phyloP scores from a whole-genome alignment of 768 basidiomycete genomes.

The Mrakia gelida region DNA sequence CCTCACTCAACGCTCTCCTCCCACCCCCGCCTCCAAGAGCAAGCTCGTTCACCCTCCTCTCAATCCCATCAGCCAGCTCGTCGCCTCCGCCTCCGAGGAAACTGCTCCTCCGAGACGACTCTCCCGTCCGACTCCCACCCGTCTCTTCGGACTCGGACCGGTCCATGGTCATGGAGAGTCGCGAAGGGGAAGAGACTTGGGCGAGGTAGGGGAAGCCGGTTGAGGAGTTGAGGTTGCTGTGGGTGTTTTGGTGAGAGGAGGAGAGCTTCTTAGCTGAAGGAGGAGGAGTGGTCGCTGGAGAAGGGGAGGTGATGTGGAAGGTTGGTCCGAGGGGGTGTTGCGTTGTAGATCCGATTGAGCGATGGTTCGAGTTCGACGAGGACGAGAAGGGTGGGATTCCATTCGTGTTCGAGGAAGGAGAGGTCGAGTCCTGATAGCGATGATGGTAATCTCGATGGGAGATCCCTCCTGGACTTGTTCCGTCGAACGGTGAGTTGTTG shows the following conservation, averaged over 20 bases:
- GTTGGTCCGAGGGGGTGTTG: background rate
- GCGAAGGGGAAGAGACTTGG: background rate
- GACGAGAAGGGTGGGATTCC: constrained; percentile 3
- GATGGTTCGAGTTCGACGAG: background rate
- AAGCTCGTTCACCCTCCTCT: constrained; percentile 6
- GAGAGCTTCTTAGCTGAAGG: background rate
- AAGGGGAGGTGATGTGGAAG: constrained; percentile 21
- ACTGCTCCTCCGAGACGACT: background rate
- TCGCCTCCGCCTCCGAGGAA: background rate
- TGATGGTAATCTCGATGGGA: background rate
- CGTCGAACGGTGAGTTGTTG: background rate
- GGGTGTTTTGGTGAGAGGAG: background rate
- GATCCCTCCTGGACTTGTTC: background rate
- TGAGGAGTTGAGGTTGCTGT: background rate
- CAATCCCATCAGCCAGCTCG: background rate
- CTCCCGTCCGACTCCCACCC: background rate
- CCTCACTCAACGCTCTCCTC: constrained; percentile 22
- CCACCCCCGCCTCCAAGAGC: background rate
- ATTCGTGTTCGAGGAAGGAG: background rate
- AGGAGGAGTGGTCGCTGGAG: background rate
- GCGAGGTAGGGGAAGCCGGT: background rate
- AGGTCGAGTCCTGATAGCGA: background rate
- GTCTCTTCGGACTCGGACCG: background rate
- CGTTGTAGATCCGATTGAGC: background rate
- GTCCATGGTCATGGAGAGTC: background rate